These are phyloP conservation scores for Nicotiana obtusifolia DNA, from an alignment of 257 asterid genomes.

Conservation along the genomic window DNA sequence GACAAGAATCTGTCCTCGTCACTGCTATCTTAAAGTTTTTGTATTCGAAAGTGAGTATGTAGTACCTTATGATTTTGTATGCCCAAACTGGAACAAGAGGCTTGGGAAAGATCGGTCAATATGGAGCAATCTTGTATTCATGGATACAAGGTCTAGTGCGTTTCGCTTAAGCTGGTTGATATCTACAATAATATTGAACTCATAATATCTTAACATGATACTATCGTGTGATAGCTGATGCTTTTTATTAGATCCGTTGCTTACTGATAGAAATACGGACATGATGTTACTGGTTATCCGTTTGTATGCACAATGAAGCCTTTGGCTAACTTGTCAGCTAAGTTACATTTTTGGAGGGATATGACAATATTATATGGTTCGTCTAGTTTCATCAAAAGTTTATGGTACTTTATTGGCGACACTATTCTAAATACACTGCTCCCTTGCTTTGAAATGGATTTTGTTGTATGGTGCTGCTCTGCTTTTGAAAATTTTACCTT, in stretches of 20 bases:
- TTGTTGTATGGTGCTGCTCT: no score
- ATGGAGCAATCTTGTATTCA: no score
- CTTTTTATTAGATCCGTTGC: not conserved
- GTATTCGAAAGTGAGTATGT: not conserved
- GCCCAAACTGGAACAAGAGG: not conserved
- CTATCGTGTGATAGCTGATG: not conserved
- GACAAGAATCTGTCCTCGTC: not conserved
- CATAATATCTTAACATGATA: no score
- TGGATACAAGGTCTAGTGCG: no score
- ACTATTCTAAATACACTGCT: not conserved
- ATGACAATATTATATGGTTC: not conserved
- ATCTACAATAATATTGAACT: no score
- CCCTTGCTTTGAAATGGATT: not conserved
- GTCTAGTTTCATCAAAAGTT: not conserved
- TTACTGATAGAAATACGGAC: not conserved
- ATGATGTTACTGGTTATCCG: not conserved
- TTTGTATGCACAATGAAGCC: not conserved
- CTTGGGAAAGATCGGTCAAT: not conserved
- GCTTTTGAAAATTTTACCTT: not conserved
- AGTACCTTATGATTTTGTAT: not conserved
- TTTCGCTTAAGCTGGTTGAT: not conserved
- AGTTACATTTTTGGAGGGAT: not conserved
- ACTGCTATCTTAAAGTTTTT: not conserved
- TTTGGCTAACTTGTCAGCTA: not conserved
- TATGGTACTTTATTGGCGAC: not conserved